phyloP scores from a whole-genome alignment of 257 asterid species.

The Avicennia marina region DNA sequence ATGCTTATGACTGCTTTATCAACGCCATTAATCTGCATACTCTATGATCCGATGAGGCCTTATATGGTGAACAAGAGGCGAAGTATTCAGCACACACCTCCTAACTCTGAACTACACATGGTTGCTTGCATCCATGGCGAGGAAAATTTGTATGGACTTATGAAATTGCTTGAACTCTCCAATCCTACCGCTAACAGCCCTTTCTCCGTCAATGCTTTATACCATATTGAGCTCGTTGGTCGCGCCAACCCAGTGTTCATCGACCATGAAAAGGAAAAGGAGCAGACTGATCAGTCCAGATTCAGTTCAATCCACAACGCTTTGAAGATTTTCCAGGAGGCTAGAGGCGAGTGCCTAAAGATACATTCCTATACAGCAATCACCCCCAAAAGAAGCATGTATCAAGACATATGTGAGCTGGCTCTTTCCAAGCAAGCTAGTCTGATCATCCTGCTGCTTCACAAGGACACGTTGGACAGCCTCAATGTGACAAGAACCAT shows the following conservation, averaged over 20 bases:
- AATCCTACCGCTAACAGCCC: slow-evolving; percentile 46
- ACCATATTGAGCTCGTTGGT: slow-evolving; percentile 55
- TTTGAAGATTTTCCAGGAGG: slow-evolving; percentile 38
- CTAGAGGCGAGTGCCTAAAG: slow-evolving; percentile 29
- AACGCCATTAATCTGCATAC: slow-evolving; percentile 52
- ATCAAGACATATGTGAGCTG: slow-evolving; percentile 71
- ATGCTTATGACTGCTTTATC: slow-evolving; percentile 28
- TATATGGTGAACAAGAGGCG: slow-evolving; percentile 68
- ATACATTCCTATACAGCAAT: slow-evolving; percentile 47
- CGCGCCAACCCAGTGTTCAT: slow-evolving; percentile 57
- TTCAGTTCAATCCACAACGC: slow-evolving; percentile 44
- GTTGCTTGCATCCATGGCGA: slow-evolving; percentile 55
- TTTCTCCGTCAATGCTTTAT: slow-evolving; percentile 45
- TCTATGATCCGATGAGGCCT: slow-evolving; percentile 75
- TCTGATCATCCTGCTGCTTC: slow-evolving; percentile 48
- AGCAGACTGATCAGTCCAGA: slow-evolving; percentile 5
- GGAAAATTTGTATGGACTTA: slow-evolving; percentile 37
- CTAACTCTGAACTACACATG: slow-evolving; percentile 39
- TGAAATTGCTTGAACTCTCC: slow-evolving; percentile 47
- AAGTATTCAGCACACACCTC: slow-evolving; percentile 64
- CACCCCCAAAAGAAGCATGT: slow-evolving; percentile 50
- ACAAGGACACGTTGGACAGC: slow-evolving; percentile 17
- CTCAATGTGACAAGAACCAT: neutral
- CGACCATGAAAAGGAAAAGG: slow-evolving; percentile 41
- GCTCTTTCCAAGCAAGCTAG: slow-evolving; percentile 55